Evolutionary conservation across 108 stramenopile genomes (phyloP), one percentile per base, ranked within the genome.

Genomic region (Cyclotella atomus): DNA sequence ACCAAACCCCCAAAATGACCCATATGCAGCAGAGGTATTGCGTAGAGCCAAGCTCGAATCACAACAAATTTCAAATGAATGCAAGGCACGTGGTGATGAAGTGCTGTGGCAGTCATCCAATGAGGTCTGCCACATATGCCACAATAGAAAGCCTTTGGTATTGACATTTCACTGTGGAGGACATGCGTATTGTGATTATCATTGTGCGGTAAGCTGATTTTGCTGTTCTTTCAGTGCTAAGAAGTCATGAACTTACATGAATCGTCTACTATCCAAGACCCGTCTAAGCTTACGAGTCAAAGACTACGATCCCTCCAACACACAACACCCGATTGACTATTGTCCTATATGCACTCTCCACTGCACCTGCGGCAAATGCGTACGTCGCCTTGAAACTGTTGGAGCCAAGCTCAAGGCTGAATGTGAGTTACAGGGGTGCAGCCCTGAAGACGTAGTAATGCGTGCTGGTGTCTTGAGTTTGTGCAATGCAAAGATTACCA

Each of bases 51-150:
- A 69, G 45, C 20, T 34, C 6, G 76, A 32, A 43, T 75, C 73
- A 15, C 63, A 52, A 54, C 3, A 15, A 65, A 65, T 54, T 20
- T 20, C 35, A 6, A 33, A 36, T 27, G 55, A 71, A 33, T 30
- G 32, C n/a, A 36, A 33, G 30, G 53, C 34, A 50, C 62, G 67
- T 12, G 75, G 70, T 0, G 55, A 66, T 4, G 53, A 45, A 12
- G 53, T 49, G 3, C 17, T 84, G n/a, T 35, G 28, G 59, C 33
- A 55, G 0, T 32, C 27, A n/a, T 24, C 20, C 43, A 76, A 86
- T 65, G 61, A 59, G 57, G 65, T 69, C 35, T 93, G 92, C 72
- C 92, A 93, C 56, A 77, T 90, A 43, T 93, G 92, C 60, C 85
- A 86, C 34, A 77, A 73, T 52, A 46, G 77, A 25, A 80, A 74